phyloP scores from a whole-genome alignment of 495 filamentous ascomycete genomes.

The Neurospora discreta region DNA sequence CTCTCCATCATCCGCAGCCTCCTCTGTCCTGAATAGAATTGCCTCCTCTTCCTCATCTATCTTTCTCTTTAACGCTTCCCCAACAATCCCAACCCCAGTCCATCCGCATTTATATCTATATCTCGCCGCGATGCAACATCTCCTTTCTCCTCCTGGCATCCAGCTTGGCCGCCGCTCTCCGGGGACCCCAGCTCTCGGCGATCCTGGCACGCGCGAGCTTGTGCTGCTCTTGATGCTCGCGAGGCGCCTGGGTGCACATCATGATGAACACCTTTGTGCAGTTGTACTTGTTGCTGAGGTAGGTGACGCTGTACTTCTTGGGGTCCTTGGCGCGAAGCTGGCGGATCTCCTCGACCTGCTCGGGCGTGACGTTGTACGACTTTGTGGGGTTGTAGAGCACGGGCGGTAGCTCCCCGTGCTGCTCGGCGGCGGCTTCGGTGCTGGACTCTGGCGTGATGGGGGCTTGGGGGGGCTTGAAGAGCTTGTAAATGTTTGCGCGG shows the following conservation, averaged over 20 bases:
- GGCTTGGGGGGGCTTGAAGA: conserved; percentile 12
- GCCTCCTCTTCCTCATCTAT: neutral
- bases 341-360: conserved; percentile 73
- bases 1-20: neutral
- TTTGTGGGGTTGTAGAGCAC: neutral
- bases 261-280: conserved; percentile 67
- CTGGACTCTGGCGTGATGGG: neutral
- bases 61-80: neutral
- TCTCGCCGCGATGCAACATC: conserved; percentile 41
- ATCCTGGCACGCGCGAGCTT: conserved; percentile 39
- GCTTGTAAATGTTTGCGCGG: conserved; percentile 29
- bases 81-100: neutral
- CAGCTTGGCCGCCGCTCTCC: conserved; percentile 58
- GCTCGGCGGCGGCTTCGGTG: neutral
- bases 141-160: conserved; percentile 59
- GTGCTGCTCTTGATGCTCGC: conserved; percentile 28
- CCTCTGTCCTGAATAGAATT: neutral
- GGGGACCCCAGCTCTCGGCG: conserved; percentile 63
- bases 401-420: conserved; percentile 2
- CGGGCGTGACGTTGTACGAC: conserved; percentile 59
- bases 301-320: conserved; percentile 56
- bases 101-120: conserved; percentile 28
- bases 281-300: conserved; percentile 62
- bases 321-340: conserved; percentile 56
- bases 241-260: conserved; percentile 33